Percentiles rank a stretch among this genome's conserved stretches.
phyloP scores from a whole-genome alignment of 345 rosid species.

The Hevea brasiliensis region DNA sequence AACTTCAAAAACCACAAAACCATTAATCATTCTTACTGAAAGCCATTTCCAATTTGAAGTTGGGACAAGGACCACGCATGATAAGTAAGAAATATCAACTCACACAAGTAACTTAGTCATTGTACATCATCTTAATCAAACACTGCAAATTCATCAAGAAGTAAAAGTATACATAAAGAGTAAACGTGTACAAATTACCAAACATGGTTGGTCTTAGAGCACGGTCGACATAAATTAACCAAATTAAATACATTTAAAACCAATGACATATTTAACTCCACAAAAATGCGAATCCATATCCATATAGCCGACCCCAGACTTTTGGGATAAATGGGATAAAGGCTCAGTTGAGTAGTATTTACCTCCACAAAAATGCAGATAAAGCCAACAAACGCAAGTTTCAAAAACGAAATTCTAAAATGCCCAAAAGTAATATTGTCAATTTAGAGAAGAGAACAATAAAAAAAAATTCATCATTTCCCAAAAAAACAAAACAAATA shows the following conservation, averaged over 20 bases:
- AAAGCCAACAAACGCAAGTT: background rate
- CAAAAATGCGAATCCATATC: background rate
- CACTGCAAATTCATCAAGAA: background rate
- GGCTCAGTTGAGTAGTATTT: too few relatives aligned
- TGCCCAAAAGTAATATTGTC: background rate
- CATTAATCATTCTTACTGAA: background rate
- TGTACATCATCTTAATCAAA: too few relatives aligned
- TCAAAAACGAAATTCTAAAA: background rate
- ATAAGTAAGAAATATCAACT: background rate
- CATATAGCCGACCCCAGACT: too few relatives aligned
- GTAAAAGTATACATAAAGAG: background rate
- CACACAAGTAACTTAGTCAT: too few relatives aligned
- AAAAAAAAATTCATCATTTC: background rate
- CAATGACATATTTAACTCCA: too few relatives aligned
- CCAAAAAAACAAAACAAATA: background rate
- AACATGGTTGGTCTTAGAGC: background rate
- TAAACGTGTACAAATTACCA: background rate
- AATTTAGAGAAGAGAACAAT: too few relatives aligned
- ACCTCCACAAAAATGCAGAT: background rate
- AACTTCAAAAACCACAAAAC: background rate
- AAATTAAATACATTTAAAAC: background rate
- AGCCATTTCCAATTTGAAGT: background rate
- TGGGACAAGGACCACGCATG: background rate
- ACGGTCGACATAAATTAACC: background rate
- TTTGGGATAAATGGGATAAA: too few relatives aligned